Evolutionary conservation across 129 eudicot genomes (phyloP), one percentile per base, ranked within the genome.

Genomic region (Flaveria ramosissima): DNA sequence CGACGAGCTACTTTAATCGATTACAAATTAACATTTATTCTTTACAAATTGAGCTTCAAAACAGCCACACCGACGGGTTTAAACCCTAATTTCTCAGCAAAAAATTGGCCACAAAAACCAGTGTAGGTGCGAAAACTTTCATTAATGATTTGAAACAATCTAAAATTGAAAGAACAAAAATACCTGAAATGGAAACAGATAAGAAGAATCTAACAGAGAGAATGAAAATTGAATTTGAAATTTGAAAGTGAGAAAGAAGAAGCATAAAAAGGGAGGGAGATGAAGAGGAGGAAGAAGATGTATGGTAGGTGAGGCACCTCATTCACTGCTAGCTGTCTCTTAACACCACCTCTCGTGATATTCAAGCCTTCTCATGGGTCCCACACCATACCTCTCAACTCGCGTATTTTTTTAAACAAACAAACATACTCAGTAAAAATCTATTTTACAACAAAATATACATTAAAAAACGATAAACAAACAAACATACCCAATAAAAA

Each of bases 281-380:
- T 68, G 80, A 41, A 77, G 77, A 36, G 41, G 39, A 32, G 39
- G 41, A 36, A 6, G 70, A 53, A 19, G 61, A 23, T 82, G 50
- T 43, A 81, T 19, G 92, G 92, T 85, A 84, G 93, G 93, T 92
- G 86, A 85, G 85, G 74, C 83, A 88, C 81, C 84, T 62, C 87
- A 84, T 85, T 91, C 92, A 82, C 68, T 87, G 90, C 90, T 76
- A 88, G 92, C 90, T 88, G 92, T 79, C 88, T 77, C 82, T 36
- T 36, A 36, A 36, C 41, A 36, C 41, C 41, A 36, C 41, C 41
- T 36, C 41, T 36, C 41, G 41, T 36, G 41, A 36, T 36, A 6
- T 36, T 36, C 7, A 36, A 36, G 41, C 41, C 41, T 36, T 36
- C 41, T 36, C 41, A 43, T 52, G 73, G 84, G 84, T 0, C 41